Conservation (phyloP, 1,284 basidiomycete species). For the Tilletia setariae region DNA sequence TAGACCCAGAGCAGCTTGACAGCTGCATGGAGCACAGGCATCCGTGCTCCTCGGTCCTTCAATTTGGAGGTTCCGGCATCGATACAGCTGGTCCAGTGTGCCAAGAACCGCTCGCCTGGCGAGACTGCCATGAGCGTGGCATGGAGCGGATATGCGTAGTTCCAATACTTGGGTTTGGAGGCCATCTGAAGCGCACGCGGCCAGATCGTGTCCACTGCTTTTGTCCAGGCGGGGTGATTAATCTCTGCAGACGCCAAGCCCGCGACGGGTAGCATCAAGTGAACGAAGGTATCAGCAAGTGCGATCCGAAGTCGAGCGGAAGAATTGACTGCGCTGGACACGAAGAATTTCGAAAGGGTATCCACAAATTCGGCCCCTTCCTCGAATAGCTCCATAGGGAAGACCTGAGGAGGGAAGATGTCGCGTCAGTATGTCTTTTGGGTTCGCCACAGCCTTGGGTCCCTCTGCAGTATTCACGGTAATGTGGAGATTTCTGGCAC, state of each 20-base stretch:
- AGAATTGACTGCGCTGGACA: constrained; percentile 49
- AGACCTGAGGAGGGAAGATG: constrained; percentile 63
- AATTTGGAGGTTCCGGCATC: constrained; percentile 66
- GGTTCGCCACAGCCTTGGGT: not conserved
- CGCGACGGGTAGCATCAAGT: constrained; percentile 80
- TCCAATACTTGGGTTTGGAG: constrained; percentile 85
- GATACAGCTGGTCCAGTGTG: constrained; percentile 67
- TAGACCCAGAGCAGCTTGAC: constrained; percentile 88
- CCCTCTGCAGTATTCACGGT: constrained; percentile 23
- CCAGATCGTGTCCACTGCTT: constrained; percentile 80
- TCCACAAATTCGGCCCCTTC: constrained; percentile 89
- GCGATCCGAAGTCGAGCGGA: constrained; percentile 77
- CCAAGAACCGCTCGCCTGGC: constrained; percentile 77
- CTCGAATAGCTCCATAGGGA: constrained; percentile 88
- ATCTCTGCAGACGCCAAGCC: constrained; percentile 92
- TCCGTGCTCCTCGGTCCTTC: constrained; percentile 78
- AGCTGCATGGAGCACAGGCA: constrained; percentile 75
- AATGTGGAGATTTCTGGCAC: constrained; percentile 46
- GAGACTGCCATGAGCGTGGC: constrained; percentile 82
- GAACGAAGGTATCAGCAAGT: constrained; percentile 77
- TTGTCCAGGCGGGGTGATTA: constrained; percentile 90
- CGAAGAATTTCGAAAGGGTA: constrained; percentile 73
- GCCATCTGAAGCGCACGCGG: constrained; percentile 82
- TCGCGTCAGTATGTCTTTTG: not conserved
- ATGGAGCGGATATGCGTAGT: constrained; percentile 77